Evolutionary conservation across 2,329 filamentous ascomycete genomes (phyloP).

Genomic region (Aureobasidium leucospermi): DNA sequence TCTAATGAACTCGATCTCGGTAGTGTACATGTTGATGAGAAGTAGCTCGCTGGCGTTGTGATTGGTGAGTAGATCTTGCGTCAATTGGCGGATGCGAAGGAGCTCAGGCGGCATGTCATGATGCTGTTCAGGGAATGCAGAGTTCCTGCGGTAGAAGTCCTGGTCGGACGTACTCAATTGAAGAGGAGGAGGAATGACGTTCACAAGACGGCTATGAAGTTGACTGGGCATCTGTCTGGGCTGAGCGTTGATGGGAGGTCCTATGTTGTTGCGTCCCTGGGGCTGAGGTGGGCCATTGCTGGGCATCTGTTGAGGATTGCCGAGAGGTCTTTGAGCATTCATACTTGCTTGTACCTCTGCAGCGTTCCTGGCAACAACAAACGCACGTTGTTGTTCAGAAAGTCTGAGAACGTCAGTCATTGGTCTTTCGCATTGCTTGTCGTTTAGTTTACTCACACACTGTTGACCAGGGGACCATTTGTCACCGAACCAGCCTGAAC

Average conservation of each 20-base stretch:
- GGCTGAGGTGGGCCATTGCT: background rate
- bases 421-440: background rate
- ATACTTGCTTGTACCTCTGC: background rate
- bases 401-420: background rate
- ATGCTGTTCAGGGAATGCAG: no score
- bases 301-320: background rate
- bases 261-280: background rate
- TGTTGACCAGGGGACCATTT: no score
- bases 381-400: background rate
- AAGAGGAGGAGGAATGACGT: background rate
- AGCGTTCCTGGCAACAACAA: no score
- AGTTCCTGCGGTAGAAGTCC: no score
- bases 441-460: background rate
- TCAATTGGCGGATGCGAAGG: background rate
- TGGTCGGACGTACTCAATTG: no score
- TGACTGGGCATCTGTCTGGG: background rate
- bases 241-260: background rate
- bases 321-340: background rate
- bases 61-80: background rate
- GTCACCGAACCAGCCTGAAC: no score
- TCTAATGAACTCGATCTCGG: background rate
- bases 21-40: background rate
- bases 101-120: background rate
- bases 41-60: background rate
- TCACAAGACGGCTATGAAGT: background rate